These are phyloP conservation scores for Sordariomycetes sp. DNA, from an alignment of 2,329 filamentous ascomycete species.

Conservation along the genomic window DNA sequence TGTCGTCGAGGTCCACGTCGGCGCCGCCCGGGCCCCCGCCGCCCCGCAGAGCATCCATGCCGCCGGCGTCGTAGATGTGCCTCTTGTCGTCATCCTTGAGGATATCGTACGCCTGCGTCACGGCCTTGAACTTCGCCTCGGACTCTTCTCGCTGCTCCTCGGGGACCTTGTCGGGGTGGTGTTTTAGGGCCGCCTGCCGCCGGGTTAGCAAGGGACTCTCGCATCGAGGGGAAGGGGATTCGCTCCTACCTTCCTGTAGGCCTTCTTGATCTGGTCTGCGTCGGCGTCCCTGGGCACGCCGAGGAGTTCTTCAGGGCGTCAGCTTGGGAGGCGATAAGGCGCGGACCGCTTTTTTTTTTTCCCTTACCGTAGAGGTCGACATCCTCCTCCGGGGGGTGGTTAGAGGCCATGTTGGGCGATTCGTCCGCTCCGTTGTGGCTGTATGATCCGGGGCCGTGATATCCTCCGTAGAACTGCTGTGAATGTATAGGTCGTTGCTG, in stretches of 20 bases:
- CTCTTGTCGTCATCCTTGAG: slow-evolving; percentile 92
- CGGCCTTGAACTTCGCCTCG: slow-evolving; percentile 83
- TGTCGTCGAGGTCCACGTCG: slow-evolving; percentile 78
- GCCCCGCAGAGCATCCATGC: slow-evolving; percentile 82
- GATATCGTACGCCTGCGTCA: slow-evolving; percentile 94
- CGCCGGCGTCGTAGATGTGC: slow-evolving; percentile 80
- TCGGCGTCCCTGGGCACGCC: slow-evolving; percentile 59
- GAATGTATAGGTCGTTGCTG: no score
- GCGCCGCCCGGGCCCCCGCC: slow-evolving; percentile 34
- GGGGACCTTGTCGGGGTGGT: slow-evolving; percentile 92
- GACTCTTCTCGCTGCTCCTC: slow-evolving; percentile 74
- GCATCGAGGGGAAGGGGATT: neutral
- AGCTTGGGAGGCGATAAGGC: neutral
- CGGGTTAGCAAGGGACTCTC: neutral
- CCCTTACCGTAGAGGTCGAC: slow-evolving; percentile 50
- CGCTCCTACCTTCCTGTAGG: slow-evolving; percentile 71
- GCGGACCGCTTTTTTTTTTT: neutral
- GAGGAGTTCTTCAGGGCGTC: slow-evolving; percentile 51
- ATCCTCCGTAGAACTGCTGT: neutral
- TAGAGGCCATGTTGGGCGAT: neutral
- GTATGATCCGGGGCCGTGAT: neutral
- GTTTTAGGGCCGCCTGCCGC: slow-evolving; percentile 62
- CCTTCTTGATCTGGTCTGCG: slow-evolving; percentile 81
- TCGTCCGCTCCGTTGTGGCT: neutral
- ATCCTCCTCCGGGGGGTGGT: slow-evolving; percentile 18